Conservation (phyloP, 352 stramenopile genomes). For the Pythium guiyangense region DNA sequence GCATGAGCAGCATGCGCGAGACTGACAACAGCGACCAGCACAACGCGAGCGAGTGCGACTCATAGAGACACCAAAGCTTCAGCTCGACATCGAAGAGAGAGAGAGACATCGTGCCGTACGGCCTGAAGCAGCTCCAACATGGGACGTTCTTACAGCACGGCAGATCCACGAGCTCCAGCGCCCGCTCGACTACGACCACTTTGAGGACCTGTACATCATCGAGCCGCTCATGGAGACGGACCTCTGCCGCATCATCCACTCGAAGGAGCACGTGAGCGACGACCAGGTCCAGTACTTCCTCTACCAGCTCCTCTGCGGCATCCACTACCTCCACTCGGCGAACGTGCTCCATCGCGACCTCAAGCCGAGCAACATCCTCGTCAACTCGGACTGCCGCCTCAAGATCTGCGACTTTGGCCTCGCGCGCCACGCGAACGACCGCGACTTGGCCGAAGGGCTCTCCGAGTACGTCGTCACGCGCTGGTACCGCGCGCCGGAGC, state of each 20-base stretch:
- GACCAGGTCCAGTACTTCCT: constrained; percentile 96
- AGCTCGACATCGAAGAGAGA: too few species aligned
- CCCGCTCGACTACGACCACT: constrained; percentile 83
- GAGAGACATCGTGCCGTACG: too few species aligned
- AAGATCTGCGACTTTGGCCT: constrained; percentile 90
- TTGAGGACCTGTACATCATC: constrained; percentile 98
- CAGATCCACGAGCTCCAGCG: constrained; percentile 81
- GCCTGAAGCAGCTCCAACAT: too few species aligned
- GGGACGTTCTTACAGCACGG: too few species aligned
- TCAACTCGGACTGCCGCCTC: constrained; percentile 90
- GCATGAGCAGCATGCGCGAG: too few species aligned
- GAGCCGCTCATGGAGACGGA: constrained; percentile 98
- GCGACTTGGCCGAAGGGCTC: constrained; percentile 73
- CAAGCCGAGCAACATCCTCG: constrained; percentile 97
- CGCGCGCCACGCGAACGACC: constrained; percentile 71
- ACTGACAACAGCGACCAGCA: too few species aligned
- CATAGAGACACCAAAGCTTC: too few species aligned
- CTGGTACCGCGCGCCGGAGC: constrained; percentile 89
- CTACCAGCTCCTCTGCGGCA: constrained; percentile 93
- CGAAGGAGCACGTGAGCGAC: constrained; percentile 86
- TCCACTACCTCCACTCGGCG: constrained; percentile 95
- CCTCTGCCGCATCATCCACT: constrained; percentile 87
- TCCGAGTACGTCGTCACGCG: constrained; percentile 94
- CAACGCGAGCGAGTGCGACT: too few species aligned
- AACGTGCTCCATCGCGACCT: constrained; percentile 96